A percentile compares a stretch with the other conserved stretches of the same genome.
Conservation (phyloP, 352 stramenopile genomes). For the Pythium aristosporum region DNA sequence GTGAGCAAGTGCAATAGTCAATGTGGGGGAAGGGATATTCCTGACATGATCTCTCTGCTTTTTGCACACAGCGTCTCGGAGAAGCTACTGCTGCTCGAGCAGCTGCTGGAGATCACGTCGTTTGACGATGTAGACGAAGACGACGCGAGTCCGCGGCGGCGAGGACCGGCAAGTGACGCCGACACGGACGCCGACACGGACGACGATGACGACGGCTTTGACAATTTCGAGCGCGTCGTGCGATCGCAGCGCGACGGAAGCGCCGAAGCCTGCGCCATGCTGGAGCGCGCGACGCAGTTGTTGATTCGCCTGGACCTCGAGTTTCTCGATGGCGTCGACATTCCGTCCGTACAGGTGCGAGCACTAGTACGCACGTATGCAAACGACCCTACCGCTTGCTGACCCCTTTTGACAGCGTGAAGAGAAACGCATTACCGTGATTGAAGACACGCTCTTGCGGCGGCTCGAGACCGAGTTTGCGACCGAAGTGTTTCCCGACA, state of each 20-base stretch:
- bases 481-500: slow-evolving; percentile 86
- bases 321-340: slow-evolving; percentile 67
- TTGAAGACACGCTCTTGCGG: slow-evolving; percentile 71
- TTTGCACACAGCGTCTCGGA: slow-evolving; percentile 50
- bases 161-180: background rate
- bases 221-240: slow-evolving; percentile 69
- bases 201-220: slow-evolving; percentile 59
- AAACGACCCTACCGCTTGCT: no score
- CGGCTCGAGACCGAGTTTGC: slow-evolving; percentile 84
- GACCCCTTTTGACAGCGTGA: slow-evolving; percentile 29
- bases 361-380: no score
- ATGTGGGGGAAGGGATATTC: background rate
- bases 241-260: slow-evolving; percentile 33
- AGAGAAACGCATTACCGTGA: slow-evolving; percentile 62
- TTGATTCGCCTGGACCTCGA: slow-evolving; percentile 79
- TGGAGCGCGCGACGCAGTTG: slow-evolving; percentile 73
- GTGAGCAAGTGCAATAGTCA: slow-evolving; percentile 11
- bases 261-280: slow-evolving; percentile 50
- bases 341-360: slow-evolving; percentile 64
- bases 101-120: slow-evolving; percentile 65
- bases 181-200: slow-evolving; percentile 27
- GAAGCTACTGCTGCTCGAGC: slow-evolving; percentile 73
- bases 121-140: slow-evolving; percentile 17
- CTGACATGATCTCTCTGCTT: background rate
- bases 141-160: background rate